These are phyloP conservation scores for Calophaca sinica DNA, from an alignment of 306 rosid species.

Conservation along the genomic window DNA sequence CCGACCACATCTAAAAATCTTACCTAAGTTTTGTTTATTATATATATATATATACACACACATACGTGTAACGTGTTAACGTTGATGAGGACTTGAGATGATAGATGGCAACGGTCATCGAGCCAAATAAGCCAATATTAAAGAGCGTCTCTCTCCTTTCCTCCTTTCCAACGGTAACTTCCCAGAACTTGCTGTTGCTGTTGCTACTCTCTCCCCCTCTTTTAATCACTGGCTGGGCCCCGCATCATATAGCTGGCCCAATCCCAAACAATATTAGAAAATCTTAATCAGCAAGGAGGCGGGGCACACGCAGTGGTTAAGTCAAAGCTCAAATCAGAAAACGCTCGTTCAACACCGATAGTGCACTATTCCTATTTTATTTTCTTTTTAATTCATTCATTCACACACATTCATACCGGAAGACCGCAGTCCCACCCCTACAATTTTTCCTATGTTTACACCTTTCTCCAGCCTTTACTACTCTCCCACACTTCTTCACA, in stretches of 20 bases:
- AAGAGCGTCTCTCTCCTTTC: conserved; percentile 10
- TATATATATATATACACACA: too few species aligned
- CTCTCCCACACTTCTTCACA: neutral
- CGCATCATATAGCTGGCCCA: neutral
- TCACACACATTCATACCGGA: neutral
- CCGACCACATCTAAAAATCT: too few species aligned
- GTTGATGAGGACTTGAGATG: conserved; percentile 12
- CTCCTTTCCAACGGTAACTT: conserved; percentile 65
- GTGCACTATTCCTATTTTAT: neutral
- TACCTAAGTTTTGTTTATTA: too few species aligned
- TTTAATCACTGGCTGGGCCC: conserved; percentile 16
- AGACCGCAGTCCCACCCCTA: neutral
- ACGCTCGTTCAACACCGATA: conserved; percentile 40
- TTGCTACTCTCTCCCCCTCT: neutral
- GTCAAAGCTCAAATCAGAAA: conserved; percentile 38
- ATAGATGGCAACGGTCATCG: conserved; percentile 52
- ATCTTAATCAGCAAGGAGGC: conserved; percentile 16
- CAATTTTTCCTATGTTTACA: neutral
- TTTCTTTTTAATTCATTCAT: neutral
- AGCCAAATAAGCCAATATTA: conserved; percentile 8
- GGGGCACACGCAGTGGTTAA: conserved; percentile 15
- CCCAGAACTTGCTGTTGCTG: conserved; percentile 44
- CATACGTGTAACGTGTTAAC: neutral
- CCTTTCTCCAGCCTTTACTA: neutral
- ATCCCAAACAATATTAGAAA: neutral